Percentiles rank a stretch among this genome's conserved stretches.
Evolutionary conservation across 1,139 yeast genomes (phyloP).

Genomic region (Blastobotrys raffinosifermentans): DNA sequence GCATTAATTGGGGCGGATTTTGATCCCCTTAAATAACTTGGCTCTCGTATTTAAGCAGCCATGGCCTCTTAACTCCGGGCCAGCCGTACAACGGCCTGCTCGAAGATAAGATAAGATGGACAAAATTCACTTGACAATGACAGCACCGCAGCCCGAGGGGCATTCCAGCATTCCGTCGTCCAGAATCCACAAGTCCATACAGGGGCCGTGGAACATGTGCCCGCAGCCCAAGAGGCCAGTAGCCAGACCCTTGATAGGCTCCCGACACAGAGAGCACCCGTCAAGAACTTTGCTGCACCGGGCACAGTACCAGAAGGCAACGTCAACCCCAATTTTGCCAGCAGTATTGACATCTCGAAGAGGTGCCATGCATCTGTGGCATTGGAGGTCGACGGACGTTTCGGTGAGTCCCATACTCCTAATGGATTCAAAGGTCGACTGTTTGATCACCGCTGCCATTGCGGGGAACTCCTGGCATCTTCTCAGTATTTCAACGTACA

Average conservation of each 20-base stretch:
- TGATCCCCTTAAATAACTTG: too few relatives aligned
- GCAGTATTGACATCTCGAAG: slow-evolving; percentile 45
- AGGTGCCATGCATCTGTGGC: slow-evolving; percentile 61
- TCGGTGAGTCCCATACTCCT: slow-evolving; percentile 46
- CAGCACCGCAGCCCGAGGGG: slow-evolving; percentile 80
- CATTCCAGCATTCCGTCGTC: slow-evolving; percentile 61
- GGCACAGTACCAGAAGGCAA: slow-evolving; percentile 84
- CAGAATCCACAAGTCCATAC: slow-evolving; percentile 74
- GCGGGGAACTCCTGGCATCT: slow-evolving; percentile 49
- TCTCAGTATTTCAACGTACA: slow-evolving; percentile 54
- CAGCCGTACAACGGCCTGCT: too few relatives aligned
- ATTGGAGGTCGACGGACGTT: slow-evolving; percentile 56
- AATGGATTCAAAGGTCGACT: slow-evolving; percentile 39
- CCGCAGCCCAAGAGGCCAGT: slow-evolving; percentile 74
- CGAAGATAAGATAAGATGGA: too few relatives aligned
- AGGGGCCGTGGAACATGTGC: slow-evolving; percentile 79
- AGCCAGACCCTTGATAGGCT: slow-evolving; percentile 68
- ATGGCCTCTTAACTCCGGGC: too few relatives aligned
- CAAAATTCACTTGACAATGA: too few relatives aligned
- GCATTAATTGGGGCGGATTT: too few relatives aligned
- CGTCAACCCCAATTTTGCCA: slow-evolving; percentile 14
- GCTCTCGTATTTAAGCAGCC: too few relatives aligned
- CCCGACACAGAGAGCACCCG: slow-evolving; percentile 74
- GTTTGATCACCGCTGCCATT: slow-evolving; percentile 54
- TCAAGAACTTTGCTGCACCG: slow-evolving; percentile 55